Evolutionary conservation across 1,284 basidiomycete genomes (phyloP).

Genomic region (Gymnopus androsaceus): DNA sequence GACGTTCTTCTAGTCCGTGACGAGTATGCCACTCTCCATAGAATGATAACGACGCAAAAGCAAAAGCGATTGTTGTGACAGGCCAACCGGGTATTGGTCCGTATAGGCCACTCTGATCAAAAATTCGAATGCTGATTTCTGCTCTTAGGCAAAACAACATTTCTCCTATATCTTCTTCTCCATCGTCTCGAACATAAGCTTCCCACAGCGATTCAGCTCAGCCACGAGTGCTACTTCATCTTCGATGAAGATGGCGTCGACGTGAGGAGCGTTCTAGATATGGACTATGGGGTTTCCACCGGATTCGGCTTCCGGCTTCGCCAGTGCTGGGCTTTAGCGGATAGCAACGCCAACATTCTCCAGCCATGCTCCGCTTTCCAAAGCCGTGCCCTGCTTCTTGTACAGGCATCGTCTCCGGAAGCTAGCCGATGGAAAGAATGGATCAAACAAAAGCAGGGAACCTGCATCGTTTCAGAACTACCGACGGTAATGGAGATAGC

Average conservation of each 20-base stretch:
- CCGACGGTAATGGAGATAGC: not conserved
- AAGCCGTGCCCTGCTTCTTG: not conserved
- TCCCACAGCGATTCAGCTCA: constrained; percentile 7
- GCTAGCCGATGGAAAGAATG: not conserved
- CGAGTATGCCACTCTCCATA: too few species aligned
- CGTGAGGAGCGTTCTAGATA: not conserved
- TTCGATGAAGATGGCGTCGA: not conserved
- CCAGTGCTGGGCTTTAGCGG: not conserved
- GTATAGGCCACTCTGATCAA: not conserved
- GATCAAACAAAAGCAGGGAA: not conserved
- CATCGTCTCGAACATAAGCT: constrained; percentile 6
- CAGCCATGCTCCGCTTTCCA: not conserved
- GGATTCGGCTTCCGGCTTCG: too few species aligned
- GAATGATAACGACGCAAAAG: too few species aligned
- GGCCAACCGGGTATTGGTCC: not conserved
- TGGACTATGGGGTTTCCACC: not conserved
- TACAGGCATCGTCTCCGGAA: not conserved
- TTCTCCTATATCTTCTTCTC: constrained; percentile 10
- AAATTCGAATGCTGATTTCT: not conserved
- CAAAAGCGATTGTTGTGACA: too few species aligned
- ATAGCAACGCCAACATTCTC: not conserved
- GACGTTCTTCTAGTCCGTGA: too few species aligned
- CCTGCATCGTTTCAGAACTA: not conserved
- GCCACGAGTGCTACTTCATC: not conserved
- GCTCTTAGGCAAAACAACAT: constrained; percentile 4